Base-by-base conservation (phyloP, 2,329 filamentous ascomycete species). In the Neofusicoccum cordaticola region DNA sequence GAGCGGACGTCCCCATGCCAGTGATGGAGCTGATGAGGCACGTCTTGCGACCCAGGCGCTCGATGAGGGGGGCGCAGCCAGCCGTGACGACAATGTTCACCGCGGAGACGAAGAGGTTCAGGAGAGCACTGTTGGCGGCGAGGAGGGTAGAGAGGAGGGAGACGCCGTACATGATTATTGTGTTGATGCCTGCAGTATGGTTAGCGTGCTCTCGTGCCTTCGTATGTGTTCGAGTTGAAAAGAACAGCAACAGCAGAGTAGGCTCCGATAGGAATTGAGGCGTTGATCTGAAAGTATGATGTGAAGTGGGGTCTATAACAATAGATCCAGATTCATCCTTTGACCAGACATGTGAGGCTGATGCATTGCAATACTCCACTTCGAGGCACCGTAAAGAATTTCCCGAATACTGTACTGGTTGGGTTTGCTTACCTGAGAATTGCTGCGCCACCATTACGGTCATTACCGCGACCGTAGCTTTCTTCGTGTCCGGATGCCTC, bases 101-200 rank as follows among this genome's bases (percentile, higher is more conserved):
- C 12, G 88, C 84, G 0, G 93, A 97, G 66, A 98, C 93, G 63
- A 91, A 80, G 66, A 98, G 94, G 63, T 94, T 96, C 61, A 99
- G 84, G 1, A 96, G 80, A 0, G 90, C 90, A 0, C 93, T 94
- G 67, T 88, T 92, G 52, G 92, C 86, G 3, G 92, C 90, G 0
- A 99, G 85, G 1, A 98, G 85, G 67, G 88, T 88, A 37, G 90
- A 87, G 13, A 99, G 85, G 1, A 99, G 87, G 0, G 91, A 93
- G 5, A 98, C 95, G 2, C 93, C 96, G 78, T 99, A 99, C 93
- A 99, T 97, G 78, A 98, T 90, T 73, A 98, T 94, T 65, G 90
- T 94, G 84, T 99, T 98, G 80, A 98, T 94, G 52, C 92, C 73
- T 72, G 51, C 13, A 9, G 13, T 35, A 7, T 6, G 5, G 12